phyloP scores from a whole-genome alignment of 371 early-diverging fungal genomes.

The Mucor piriformis region DNA sequence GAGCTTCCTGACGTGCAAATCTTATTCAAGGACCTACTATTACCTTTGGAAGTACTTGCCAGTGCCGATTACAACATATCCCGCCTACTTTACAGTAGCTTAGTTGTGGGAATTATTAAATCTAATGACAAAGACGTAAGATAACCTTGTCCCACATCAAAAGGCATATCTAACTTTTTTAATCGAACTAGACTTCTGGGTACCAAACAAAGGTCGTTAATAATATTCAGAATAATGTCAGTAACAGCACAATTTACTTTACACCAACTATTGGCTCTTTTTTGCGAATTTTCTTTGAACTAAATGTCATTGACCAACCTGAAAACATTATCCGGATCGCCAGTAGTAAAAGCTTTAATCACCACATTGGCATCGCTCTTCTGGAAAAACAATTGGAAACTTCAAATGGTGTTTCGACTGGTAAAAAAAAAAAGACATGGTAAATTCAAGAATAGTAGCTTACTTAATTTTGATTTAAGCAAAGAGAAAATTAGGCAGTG shows the following conservation, averaged over 20 bases:
- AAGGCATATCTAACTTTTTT: constrained; percentile 5
- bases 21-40: constrained; percentile 59
- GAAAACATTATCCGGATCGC: constrained; percentile 40
- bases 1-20: constrained; percentile 84
- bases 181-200: neutral
- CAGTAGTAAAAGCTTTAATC: constrained; percentile 53
- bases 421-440: neutral
- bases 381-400: constrained; percentile 44
- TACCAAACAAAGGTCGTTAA: constrained; percentile 36
- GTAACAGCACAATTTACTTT: constrained; percentile 35
- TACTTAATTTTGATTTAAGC: neutral
- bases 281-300: constrained; percentile 56
- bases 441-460: too few relatives aligned
- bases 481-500: neutral
- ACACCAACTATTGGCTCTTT: constrained; percentile 61
- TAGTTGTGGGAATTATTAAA: constrained; percentile 47
- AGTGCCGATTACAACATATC: constrained; percentile 68
- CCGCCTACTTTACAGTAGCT: constrained; percentile 53
- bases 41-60: constrained; percentile 67
- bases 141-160: neutral
- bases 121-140: constrained; percentile 40
- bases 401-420: neutral
- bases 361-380: constrained; percentile 62
- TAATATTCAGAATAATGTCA: constrained; percentile 31
- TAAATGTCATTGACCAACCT: constrained; percentile 18